Evolutionary conservation across 163 green algal genomes (phyloP).

Genomic region (Scenedesmus sp.): DNA sequence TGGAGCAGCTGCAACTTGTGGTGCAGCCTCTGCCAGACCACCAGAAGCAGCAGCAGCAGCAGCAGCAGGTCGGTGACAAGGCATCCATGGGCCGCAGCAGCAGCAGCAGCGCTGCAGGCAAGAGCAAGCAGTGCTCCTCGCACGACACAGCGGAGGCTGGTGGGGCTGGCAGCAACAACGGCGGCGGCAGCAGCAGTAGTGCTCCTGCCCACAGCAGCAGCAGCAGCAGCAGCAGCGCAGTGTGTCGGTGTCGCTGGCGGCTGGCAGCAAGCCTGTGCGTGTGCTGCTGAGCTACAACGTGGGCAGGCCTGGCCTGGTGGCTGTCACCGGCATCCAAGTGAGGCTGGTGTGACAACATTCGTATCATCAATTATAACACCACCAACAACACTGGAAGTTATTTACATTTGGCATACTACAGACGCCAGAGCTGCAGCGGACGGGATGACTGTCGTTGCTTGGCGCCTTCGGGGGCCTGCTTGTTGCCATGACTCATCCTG

Average conservation of each 20-base stretch:
- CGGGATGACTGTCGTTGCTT: too few relatives aligned
- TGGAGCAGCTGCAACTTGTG: conserved; percentile 60
- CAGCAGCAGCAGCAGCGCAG: conserved; percentile 39
- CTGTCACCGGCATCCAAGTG: conserved; percentile 54
- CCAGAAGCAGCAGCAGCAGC: conserved; percentile 37
- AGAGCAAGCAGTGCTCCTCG: neutral
- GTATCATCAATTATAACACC: neutral
- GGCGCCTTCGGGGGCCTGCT: too few relatives aligned
- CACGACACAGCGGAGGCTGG: neutral
- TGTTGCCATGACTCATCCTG: too few relatives aligned
- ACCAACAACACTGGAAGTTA: too few relatives aligned
- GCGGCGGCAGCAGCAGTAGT: conserved; percentile 19
- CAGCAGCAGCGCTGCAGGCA: conserved; percentile 10
- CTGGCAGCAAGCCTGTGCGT: conserved; percentile 55
- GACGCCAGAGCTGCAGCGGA: too few relatives aligned
- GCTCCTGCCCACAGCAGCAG: neutral
- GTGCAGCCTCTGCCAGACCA: conserved; percentile 33
- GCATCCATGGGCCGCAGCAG: neutral
- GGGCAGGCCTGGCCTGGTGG: conserved; percentile 44
- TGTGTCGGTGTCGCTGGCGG: conserved; percentile 55
- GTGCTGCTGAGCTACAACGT: conserved; percentile 56
- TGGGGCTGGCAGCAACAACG: neutral
- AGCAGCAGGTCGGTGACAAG: neutral
- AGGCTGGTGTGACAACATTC: neutral
- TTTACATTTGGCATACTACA: too few relatives aligned